A percentile compares a stretch with the other conserved stretches of the same genome.
Evolutionary conservation across 805 yeast genomes (phyloP).

Genomic region (Myxozyma udenii): DNA sequence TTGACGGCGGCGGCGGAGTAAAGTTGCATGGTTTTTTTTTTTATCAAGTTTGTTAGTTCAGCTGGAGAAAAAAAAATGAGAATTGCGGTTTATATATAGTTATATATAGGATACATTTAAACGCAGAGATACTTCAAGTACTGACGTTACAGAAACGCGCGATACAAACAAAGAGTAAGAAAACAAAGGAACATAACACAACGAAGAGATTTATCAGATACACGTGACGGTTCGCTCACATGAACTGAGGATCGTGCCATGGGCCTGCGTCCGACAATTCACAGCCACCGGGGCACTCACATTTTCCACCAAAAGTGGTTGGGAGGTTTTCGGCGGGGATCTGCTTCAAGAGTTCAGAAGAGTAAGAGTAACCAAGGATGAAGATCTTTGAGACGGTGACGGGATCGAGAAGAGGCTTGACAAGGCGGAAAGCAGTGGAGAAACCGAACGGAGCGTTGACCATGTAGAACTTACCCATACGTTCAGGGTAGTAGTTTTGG

Average conservation of each 20-base stretch:
- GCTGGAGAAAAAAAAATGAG: too few relatives aligned
- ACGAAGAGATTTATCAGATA: too few relatives aligned
- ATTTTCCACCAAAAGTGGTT: constrained; percentile 79
- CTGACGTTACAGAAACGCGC: too few relatives aligned
- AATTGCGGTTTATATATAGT: too few relatives aligned
- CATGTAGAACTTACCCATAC: constrained; percentile 91
- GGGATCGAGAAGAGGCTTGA: constrained; percentile 94
- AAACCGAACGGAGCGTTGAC: constrained; percentile 98
- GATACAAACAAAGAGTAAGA: too few relatives aligned
- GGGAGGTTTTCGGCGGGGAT: constrained; percentile 94
- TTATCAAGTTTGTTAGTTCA: too few relatives aligned
- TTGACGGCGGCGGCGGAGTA: too few relatives aligned
- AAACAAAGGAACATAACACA: too few relatives aligned
- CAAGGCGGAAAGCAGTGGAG: constrained; percentile 84
- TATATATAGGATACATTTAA: too few relatives aligned
- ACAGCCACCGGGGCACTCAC: constrained; percentile 69
- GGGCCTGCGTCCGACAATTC: constrained; percentile 91
- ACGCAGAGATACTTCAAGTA: too few relatives aligned
- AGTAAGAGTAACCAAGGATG: constrained; percentile 75
- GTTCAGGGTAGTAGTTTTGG: constrained; percentile 96
- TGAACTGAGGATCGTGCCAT: constrained; percentile 85
- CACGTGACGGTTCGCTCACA: too few relatives aligned
- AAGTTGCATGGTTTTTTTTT: too few relatives aligned
- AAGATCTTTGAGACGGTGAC: constrained; percentile 94
- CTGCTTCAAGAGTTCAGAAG: constrained; percentile 81